phyloP scores from a whole-genome alignment of 2,329 filamentous ascomycete genomes.

The Dothidotthia symphoricarpi region DNA sequence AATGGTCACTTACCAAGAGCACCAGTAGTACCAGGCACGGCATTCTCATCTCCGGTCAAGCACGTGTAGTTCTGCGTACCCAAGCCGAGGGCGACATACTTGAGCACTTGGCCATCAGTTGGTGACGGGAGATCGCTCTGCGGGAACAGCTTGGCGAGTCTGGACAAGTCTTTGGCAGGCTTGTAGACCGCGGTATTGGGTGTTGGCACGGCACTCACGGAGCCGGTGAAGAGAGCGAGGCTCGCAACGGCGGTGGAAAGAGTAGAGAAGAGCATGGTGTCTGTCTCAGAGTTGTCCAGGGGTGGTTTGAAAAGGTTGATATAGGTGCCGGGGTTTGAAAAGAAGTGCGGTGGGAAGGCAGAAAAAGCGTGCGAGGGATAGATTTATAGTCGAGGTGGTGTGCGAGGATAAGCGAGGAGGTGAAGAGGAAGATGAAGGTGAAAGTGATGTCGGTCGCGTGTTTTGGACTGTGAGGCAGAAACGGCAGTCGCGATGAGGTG shows the following conservation, averaged over 20 bases:
- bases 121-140: constrained; percentile 31
- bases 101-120: constrained; percentile 35
- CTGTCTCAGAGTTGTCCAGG: background rate
- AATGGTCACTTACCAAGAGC: constrained; percentile 28
- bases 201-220: constrained; percentile 17
- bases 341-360: too few relatives aligned
- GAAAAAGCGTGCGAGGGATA: too few relatives aligned
- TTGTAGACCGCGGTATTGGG: constrained; percentile 11
- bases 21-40: constrained; percentile 33
- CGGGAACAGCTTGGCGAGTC: constrained; percentile 28
- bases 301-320: background rate
- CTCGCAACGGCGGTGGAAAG: constrained; percentile 24
- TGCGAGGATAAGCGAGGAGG: constrained; percentile 3
- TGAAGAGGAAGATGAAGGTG: background rate
- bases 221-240: constrained; percentile 17
- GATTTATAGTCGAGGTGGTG: too few relatives aligned
- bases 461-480: too few relatives aligned
- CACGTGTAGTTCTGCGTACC: constrained; percentile 57
- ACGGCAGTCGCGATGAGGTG: too few relatives aligned
- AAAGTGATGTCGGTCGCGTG: background rate
- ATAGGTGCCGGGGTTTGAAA: background rate
- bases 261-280: constrained; percentile 32
- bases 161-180: constrained; percentile 22
- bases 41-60: constrained; percentile 21
- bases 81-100: constrained; percentile 50